Base-by-base conservation (phyloP, 148 eudicot genomes). In the Chenopodium formosanum region DNA sequence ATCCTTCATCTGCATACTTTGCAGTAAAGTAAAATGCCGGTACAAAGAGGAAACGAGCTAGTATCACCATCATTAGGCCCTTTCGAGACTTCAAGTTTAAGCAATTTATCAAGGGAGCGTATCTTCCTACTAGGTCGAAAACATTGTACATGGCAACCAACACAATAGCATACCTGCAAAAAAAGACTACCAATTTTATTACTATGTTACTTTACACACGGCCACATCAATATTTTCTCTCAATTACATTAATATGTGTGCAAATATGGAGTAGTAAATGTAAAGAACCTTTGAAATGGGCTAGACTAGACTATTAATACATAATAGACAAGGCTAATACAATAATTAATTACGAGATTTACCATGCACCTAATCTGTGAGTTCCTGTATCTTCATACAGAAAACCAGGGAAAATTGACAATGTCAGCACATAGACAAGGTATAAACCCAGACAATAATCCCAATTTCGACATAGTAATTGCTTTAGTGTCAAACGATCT, bases 351-450 rank as follows among this genome's bases (percentile, higher is more conserved):
- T 56, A 23, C 37, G 73, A 23, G 47, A 87, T 84, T 70, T 89
- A 93, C 94, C 97, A 91, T 0, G 80, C 70, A 20, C 94, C 94
- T 65, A 93, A 71, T 17, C 48, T 25, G 86, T 93, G 92, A 0
- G 19, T 1, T 75, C 97, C 97, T 0, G 97, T 93, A 74, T 93
- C 86, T 84, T 93, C 95, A 53, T 81, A 91, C 27, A 91, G 81
- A 69, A 93, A 93, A 12, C 97, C 95, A 8, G 97, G 97, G 78
- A 93, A 93, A 58, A 93, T 91, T 1, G 95, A 93, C 60, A 93
- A 56, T 50, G 95, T 91, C 40, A 93, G 84, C 34, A 87, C 91
- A 56, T 90, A 93, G 31, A 91, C 90, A 12, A 91, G 70, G 73
- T 60, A 91, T 83, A 93, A 78, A 67, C 87, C 94, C 32, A 91